Evolutionary conservation across 2,329 filamentous ascomycete species (phyloP).

Genomic region (Coleophoma crateriformis): DNA sequence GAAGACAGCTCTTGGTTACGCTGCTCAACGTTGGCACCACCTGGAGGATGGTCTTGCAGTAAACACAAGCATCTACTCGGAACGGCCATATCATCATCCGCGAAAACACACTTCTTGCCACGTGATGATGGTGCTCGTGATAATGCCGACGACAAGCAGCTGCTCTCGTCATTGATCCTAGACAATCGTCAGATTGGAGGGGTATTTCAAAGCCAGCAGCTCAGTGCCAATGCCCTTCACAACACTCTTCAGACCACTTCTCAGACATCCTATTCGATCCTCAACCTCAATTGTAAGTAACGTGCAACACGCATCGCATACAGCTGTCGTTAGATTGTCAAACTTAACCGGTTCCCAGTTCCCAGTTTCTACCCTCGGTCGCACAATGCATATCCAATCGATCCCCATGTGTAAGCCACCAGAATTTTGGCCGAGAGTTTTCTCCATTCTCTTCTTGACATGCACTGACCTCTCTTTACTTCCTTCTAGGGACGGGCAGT

Average conservation of each 20-base stretch:
- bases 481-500: slow-evolving; percentile 60
- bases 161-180: no score
- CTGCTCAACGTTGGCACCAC: no score
- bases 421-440: slow-evolving; percentile 8
- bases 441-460: neutral
- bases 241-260: neutral
- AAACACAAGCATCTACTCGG: no score
- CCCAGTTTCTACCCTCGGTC: slow-evolving; percentile 7
- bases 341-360: slow-evolving; percentile 4
- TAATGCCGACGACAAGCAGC: no score
- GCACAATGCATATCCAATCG: slow-evolving; percentile 75
- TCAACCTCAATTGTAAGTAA: neutral
- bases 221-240: neutral
- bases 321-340: no score
- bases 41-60: no score
- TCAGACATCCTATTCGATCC: neutral
- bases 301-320: no score
- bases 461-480: slow-evolving; percentile 6
- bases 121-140: no score
- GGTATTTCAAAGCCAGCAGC: neutral
- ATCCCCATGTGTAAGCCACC: slow-evolving; percentile 77
- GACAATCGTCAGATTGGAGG: neutral
- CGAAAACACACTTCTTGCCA: no score
- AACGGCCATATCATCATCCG: no score
- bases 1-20: no score